phyloP scores from a whole-genome alignment of 1,284 basidiomycete genomes.

The Ustilago bromivora region DNA sequence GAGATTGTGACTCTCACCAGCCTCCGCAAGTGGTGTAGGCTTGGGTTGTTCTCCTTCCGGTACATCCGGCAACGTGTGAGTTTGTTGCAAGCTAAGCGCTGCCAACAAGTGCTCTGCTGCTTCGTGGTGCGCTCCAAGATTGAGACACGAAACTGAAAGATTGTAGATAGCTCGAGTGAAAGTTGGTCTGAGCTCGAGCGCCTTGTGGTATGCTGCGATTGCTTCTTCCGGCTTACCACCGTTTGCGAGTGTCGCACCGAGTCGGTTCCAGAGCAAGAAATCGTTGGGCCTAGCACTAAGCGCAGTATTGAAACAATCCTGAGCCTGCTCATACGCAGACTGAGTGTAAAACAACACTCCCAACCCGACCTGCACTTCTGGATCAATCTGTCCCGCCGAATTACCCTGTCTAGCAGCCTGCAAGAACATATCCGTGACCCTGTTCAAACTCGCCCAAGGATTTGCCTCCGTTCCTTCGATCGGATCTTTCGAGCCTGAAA shows the following conservation, averaged over 20 bases:
- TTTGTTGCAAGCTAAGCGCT: conserved; percentile 83
- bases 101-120: conserved; percentile 96
- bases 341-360: conserved; percentile 93
- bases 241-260: conserved; percentile 95
- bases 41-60: conserved; percentile 52
- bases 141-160: conserved; percentile 95
- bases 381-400: conserved; percentile 77
- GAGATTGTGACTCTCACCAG: conserved; percentile 74
- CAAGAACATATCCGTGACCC: conserved; percentile 86
- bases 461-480: conserved; percentile 67
- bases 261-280: conserved; percentile 94
- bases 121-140: conserved; percentile 94
- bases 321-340: conserved; percentile 81
- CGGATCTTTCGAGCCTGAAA: conserved; percentile 73
- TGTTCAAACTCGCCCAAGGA: conserved; percentile 86
- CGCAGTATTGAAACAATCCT: conserved; percentile 91
- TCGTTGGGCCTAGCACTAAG: conserved; percentile 85
- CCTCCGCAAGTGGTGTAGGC: conserved; percentile 59
- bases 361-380: conserved; percentile 92
- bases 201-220: conserved; percentile 91
- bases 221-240: conserved; percentile 93
- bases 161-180: conserved; percentile 98
- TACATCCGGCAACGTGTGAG: conserved; percentile 67
- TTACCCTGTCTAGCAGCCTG: conserved; percentile 78
- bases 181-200: conserved; percentile 90